Conservation (phyloP, 2,329 filamentous ascomycete species). For the Ophiocordyceps unilateralis region DNA sequence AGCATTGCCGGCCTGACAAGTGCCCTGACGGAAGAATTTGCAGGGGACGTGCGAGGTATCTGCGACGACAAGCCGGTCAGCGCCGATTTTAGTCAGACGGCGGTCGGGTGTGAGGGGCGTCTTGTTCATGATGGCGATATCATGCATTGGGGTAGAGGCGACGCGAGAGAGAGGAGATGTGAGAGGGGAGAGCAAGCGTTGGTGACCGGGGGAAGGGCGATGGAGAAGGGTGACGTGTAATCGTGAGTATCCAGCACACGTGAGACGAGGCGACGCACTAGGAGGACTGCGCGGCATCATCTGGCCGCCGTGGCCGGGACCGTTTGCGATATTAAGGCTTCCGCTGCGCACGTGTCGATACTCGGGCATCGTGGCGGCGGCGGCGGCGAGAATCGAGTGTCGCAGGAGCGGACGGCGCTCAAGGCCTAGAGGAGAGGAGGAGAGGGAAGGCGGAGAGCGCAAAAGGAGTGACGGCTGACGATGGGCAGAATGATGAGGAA, state of each 20-base stretch:
- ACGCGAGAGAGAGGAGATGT: background rate
- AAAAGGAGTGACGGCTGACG: background rate
- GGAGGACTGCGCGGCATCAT: slow-evolving; percentile 40
- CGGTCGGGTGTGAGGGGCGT: background rate
- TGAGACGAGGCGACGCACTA: slow-evolving; percentile 31
- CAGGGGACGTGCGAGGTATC: slow-evolving; percentile 95
- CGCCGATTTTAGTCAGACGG: background rate
- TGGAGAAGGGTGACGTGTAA: background rate
- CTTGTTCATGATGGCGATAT: too few relatives aligned
- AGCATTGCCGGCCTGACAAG: slow-evolving; percentile 87
- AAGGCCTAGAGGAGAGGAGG: background rate
- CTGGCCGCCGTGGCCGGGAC: slow-evolving; percentile 8
- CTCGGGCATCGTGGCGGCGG: slow-evolving; percentile 23
- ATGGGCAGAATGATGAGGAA: background rate
- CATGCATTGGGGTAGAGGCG: too few relatives aligned
- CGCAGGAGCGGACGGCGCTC: background rate
- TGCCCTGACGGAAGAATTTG: slow-evolving; percentile 96
- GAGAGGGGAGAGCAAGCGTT: background rate
- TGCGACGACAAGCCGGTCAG: slow-evolving; percentile 17
- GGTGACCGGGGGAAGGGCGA: background rate
- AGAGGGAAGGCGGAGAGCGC: background rate
- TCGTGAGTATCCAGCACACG: too few relatives aligned
- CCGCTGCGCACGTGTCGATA: slow-evolving; percentile 39
- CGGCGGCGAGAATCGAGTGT: slow-evolving; percentile 4
- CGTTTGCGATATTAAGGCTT: slow-evolving; percentile 34